A percentile compares a stretch with the other conserved stretches of the same genome.
Conservation (phyloP, 768 basidiomycete species). For the Collybiopsis luxurians region DNA sequence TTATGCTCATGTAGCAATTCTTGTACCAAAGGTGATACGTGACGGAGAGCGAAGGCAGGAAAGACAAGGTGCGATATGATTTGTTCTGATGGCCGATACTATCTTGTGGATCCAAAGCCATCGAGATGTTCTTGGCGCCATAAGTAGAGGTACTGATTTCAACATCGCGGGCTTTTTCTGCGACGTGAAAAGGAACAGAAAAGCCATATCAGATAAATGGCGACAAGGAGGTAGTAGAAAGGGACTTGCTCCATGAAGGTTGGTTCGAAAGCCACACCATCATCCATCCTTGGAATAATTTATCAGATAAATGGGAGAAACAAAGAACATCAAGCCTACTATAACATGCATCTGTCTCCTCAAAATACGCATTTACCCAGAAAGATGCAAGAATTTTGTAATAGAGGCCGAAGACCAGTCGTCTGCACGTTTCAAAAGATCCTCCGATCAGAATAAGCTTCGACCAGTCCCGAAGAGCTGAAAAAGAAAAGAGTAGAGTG, state of each 20-base stretch:
- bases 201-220: no score
- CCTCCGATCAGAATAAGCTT: conserved; percentile 64
- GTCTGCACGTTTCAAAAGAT: conserved; percentile 55
- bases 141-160: conserved; percentile 45
- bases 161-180: conserved; percentile 47
- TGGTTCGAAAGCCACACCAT: conserved; percentile 66
- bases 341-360: conserved; percentile 55
- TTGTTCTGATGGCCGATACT: conserved; percentile 22
- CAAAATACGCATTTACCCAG: conserved; percentile 61
- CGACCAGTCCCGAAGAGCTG: conserved; percentile 60
- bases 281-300: conserved; percentile 55
- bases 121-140: conserved; percentile 27
- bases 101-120: conserved; percentile 36
- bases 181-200: conserved; percentile 10
- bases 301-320: not conserved
- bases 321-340: conserved; percentile 32
- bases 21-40: conserved; percentile 50
- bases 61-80: conserved; percentile 34
- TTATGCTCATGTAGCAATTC: conserved; percentile 38
- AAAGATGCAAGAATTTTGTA: conserved; percentile 44
- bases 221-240: not conserved
- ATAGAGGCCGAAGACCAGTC: conserved; percentile 42
- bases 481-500: conserved; percentile 46
- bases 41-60: conserved; percentile 37
- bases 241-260: conserved; percentile 51